phyloP scores from a whole-genome alignment of 176 grass and related monocot genomes.

The Alloteropsis semialata region DNA sequence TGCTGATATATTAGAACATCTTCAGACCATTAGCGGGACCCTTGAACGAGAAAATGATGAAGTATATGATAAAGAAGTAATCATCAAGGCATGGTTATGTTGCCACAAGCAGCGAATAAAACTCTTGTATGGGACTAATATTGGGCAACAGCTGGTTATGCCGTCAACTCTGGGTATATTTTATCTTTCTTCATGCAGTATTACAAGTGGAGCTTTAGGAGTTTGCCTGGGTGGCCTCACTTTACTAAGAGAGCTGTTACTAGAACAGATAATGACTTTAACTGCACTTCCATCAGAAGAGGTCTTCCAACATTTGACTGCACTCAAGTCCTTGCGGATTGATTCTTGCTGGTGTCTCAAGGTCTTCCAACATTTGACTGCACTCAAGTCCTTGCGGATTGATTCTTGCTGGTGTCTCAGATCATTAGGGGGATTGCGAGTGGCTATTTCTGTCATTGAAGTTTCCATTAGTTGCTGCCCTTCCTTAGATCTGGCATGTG shows the following conservation, averaged over 20 bases:
- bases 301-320: neutral
- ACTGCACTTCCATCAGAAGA: constrained; percentile 1
- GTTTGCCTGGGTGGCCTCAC: neutral
- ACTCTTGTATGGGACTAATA: neutral
- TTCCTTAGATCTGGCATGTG: too few relatives aligned
- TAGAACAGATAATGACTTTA: neutral
- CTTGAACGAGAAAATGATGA: neutral
- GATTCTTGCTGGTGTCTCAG: too few relatives aligned
- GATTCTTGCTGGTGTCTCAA: neutral
- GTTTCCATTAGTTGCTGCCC: too few relatives aligned
- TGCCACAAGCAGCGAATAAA: constrained; percentile 1
- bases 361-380: too few relatives aligned
- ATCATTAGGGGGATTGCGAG: neutral
- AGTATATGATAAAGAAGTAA: neutral
- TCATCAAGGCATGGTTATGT: neutral
- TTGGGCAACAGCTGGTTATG: neutral
- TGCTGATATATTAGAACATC: neutral
- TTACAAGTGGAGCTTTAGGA: neutral
- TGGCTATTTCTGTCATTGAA: too few relatives aligned
- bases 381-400: too few relatives aligned
- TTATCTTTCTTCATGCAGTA: neutral
- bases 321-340: accelerated
- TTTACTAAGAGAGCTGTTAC: accelerated
- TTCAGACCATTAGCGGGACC: neutral
- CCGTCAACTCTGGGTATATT: neutral